Conservation (phyloP, 2,329 filamentous ascomycete genomes). For the Stemphylium beticola region DNA sequence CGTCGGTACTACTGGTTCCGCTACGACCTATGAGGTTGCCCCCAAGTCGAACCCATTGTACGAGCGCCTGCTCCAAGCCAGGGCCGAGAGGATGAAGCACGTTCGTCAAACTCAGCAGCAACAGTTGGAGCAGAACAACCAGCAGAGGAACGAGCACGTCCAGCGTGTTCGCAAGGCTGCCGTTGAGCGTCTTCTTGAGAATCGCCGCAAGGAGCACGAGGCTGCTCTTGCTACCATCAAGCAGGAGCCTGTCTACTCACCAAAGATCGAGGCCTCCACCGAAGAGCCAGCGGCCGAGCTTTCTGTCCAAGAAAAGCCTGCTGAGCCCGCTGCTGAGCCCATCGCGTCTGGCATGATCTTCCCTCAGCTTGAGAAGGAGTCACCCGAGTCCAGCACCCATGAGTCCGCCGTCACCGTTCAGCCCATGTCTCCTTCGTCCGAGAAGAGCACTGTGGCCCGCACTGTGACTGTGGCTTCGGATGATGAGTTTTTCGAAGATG, state of each 20-base stretch:
- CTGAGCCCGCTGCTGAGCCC: constrained; percentile 20
- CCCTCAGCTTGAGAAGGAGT: constrained; percentile 94
- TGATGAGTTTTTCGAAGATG: constrained; percentile 64
- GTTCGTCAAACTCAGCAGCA: constrained; percentile 25
- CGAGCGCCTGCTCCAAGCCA: constrained; percentile 34
- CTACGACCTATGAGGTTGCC: constrained; percentile 15
- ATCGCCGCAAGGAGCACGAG: constrained; percentile 44
- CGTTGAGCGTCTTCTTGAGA: constrained; percentile 42
- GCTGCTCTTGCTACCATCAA: constrained; percentile 24
- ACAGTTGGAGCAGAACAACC: constrained; percentile 29
- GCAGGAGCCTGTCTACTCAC: constrained; percentile 40
- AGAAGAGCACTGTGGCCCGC: constrained; percentile 40
- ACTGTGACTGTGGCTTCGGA: constrained; percentile 49
- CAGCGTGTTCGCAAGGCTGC: constrained; percentile 46
- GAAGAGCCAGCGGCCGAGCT: constrained; percentile 36
- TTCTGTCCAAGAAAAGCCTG: constrained; percentile 43
- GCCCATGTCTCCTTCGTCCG: constrained; percentile 29
- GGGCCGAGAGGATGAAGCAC: constrained; percentile 31
- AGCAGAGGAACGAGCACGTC: constrained; percentile 37
- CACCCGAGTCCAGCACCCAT: constrained; percentile 80
- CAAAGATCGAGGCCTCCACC: constrained; percentile 17
- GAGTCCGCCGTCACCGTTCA: constrained; percentile 55
- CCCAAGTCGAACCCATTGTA: constrained; percentile 26
- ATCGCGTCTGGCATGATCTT: constrained; percentile 79
- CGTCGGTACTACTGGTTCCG: constrained; percentile 16